Evolutionary conservation across 2,329 filamentous ascomycete species (phyloP).

Genomic region (Xylariales sp.): DNA sequence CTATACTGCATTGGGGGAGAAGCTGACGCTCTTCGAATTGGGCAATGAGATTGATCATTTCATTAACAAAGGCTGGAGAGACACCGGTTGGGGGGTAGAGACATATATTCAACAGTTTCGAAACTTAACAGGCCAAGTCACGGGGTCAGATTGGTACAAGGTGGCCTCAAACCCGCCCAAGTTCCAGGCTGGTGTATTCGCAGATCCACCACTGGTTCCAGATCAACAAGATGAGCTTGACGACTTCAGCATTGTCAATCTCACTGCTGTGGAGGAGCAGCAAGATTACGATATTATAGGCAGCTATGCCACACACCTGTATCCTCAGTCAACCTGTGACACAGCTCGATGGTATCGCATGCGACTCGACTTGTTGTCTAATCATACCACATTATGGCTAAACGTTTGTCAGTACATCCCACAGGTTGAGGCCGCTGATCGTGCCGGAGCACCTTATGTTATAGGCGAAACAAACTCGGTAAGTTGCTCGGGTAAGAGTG

Average conservation of each 20-base stretch:
- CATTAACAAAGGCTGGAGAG: conserved; percentile 29
- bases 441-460: conserved; percentile 31
- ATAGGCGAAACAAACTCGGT: conserved; percentile 45
- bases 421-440: conserved; percentile 29
- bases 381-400: conserved; percentile 29
- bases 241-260: conserved; percentile 30
- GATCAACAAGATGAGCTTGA: conserved; percentile 32
- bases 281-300: conserved; percentile 27
- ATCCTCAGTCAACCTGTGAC: conserved; percentile 33
- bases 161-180: conserved; percentile 17
- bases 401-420: conserved; percentile 29
- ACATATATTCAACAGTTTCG: conserved; percentile 28
- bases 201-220: conserved; percentile 30
- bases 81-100: conserved; percentile 23
- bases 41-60: conserved; percentile 34
- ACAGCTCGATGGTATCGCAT: conserved; percentile 26
- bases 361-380: conserved; percentile 27
- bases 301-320: conserved; percentile 30
- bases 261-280: conserved; percentile 22
- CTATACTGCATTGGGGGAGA: conserved; percentile 22
- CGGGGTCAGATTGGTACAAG: conserved; percentile 24
- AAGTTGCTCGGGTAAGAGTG: conserved; percentile 32
- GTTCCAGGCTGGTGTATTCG: conserved; percentile 30
- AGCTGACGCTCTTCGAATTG: conserved; percentile 27
- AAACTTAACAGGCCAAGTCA: conserved; percentile 27